Evolutionary conservation across 495 filamentous ascomycete species (phyloP).

Genomic region (Aspergillus homomorphus): DNA sequence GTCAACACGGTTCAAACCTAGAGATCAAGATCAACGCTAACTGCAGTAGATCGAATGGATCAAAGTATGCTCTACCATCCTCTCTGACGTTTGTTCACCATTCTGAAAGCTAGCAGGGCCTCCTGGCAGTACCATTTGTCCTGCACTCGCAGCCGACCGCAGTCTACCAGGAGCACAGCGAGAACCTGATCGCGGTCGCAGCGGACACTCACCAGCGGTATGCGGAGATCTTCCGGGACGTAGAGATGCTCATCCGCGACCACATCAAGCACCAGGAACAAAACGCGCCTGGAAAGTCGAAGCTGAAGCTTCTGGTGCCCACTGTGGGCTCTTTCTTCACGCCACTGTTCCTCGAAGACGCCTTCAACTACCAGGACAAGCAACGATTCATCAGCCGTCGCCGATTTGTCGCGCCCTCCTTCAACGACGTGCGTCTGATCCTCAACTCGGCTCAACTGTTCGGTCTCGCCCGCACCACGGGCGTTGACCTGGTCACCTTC

Average conservation of each 20-base stretch:
- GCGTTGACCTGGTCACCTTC: slow-evolving; percentile 81
- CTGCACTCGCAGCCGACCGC: slow-evolving; percentile 92
- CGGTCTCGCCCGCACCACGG: slow-evolving; percentile 63
- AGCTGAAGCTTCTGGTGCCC: slow-evolving; percentile 89
- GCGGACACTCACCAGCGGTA: slow-evolving; percentile 74
- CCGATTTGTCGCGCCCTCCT: slow-evolving; percentile 92
- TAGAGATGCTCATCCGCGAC: slow-evolving; percentile 85
- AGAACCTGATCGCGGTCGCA: slow-evolving; percentile 47
- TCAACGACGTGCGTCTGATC: slow-evolving; percentile 92
- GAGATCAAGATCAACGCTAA: slow-evolving; percentile 7
- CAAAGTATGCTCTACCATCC: slow-evolving; percentile 59
- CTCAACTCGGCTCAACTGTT: slow-evolving; percentile 94
- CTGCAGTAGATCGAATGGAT: slow-evolving; percentile 62
- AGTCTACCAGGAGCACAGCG: slow-evolving; percentile 57
- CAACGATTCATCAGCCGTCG: slow-evolving; percentile 84
- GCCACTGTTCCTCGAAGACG: slow-evolving; percentile 74
- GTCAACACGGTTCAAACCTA: not conserved
- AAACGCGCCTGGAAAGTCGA: slow-evolving; percentile 66
- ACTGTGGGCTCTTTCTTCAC: slow-evolving; percentile 91
- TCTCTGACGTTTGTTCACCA: not conserved
- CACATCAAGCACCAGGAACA: slow-evolving; percentile 74
- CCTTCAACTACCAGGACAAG: slow-evolving; percentile 86
- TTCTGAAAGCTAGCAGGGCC: slow-evolving; percentile 58
- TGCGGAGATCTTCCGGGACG: slow-evolving; percentile 91
- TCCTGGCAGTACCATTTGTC: slow-evolving; percentile 94